Evolutionary conservation across 495 filamentous ascomycete species (phyloP), one percentile per base, ranked within the genome.

Genomic region (Neurospora sp.): DNA sequence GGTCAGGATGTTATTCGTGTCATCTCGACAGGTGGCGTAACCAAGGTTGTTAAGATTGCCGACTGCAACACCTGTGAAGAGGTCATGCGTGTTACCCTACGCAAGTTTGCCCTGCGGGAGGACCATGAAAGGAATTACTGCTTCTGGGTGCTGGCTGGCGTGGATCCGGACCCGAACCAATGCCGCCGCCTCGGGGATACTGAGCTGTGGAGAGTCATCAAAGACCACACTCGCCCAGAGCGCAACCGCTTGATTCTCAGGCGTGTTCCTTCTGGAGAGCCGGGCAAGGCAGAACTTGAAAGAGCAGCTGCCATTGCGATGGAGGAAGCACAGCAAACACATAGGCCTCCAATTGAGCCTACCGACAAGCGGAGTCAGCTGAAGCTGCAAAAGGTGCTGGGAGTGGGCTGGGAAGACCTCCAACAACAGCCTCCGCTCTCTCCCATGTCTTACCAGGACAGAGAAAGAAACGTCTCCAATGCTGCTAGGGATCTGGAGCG

Each of bases 11-110:
- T 96, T 69, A 96, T 98, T 73, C 88, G 93, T 48, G 92, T 98
- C 44, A 97, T 98, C 76, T 97, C 94, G 73, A 92, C 90, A 38
- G 93, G 91, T 59, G 92, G 93, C n/a, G 90, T 92, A 72, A 97
- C 94, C 40, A 94, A 94, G 79, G 94, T 97, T 8, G 87, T 98
- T 71, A 92, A 94, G 78, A 91, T 98, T 69, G 90, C 92, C 70
- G 92, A 90, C 74, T 97, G 93, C 86, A 93, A 90, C 77, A 96
- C 91, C 2, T 89, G 92, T 40, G 96, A 98, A 74, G 93, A 97
- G 71, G 90, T 99, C 70, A 92, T 97, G 81, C 84, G 92, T 37
- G 90, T 89, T 72, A 95, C 95, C 3, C 81, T 98, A 31, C 90
- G 89, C 75, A 98, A 98, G 78, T 90, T 97, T 72, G 85, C 84